Base-by-base conservation (phyloP, 2,329 filamentous ascomycete species). In the Diplocarpon rosae region DNA sequence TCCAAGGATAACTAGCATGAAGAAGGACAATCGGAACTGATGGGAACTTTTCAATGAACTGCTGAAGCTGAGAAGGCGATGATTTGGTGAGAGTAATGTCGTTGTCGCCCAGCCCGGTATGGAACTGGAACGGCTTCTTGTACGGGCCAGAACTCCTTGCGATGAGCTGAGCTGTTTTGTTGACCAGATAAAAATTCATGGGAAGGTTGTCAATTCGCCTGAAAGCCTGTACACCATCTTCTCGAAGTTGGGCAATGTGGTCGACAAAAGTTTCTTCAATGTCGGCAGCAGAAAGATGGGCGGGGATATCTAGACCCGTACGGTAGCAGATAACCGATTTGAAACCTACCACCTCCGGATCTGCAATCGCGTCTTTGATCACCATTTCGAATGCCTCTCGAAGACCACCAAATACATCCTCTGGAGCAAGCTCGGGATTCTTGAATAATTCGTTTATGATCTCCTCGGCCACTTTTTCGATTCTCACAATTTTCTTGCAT, bases 281-380 rank as follows among this genome's bases (percentile, higher is more conserved):
- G 28, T 58, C 52, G 20, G 52, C 43, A 8, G 65, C 30, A 60
- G 42, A 71, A 65, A 7, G 70, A 10, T 42, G 40, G 13, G 48
- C 59, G n/a, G 47, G 59, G 13, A 90, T 68, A 32, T 75, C 73
- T 5, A 89, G 68, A 0, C 86, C 86, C 0, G 80, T 85, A 12
- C 85, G 74, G 60, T 92, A 92, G 64, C 85, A 90, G 44, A 93
- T 76, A 39, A 89, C 78, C 1, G 80, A 85, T 62, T 93, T 92
- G 71, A 93, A 93, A 2, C 75, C 86, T 1, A 77, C 84, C 1
- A 93, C 79, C 14, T 80, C 72, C 0, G 74, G 66, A 56, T 92
- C 80, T 0, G 69, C 65, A 20, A 88, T 69, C 2, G 76, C 72
- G 1, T 69, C 62, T 10, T 65, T 58, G 30, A 92, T 78, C 17